A percentile compares a stretch with the other conserved stretches of the same genome.
These are phyloP conservation scores for Apophysomyces variabilis DNA, from an alignment of 371 early-diverging fungal genomes.

Conservation along the genomic window DNA sequence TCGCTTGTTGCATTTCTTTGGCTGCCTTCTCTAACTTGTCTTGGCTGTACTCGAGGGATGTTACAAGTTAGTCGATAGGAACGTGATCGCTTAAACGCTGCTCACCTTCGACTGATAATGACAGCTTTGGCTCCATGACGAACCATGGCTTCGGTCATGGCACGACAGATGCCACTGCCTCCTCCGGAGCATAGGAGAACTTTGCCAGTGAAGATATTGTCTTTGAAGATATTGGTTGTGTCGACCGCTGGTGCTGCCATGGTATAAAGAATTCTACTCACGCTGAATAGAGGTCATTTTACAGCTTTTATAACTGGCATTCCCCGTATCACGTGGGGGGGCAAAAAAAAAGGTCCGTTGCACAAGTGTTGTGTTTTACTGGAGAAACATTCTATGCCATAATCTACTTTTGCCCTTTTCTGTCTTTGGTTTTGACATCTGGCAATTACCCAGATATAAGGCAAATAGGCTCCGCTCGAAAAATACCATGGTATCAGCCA, in stretches of 20 bases:
- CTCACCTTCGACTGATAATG: constrained; percentile 66
- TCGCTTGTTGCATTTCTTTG: constrained; percentile 62
- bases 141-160: constrained; percentile 80
- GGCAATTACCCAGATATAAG: no score
- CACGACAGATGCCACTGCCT: constrained; percentile 79
- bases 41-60: constrained; percentile 22
- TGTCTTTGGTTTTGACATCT: no score
- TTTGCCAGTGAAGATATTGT: constrained; percentile 48
- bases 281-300: no score
- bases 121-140: constrained; percentile 77
- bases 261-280: neutral
- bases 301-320: no score
- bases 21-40: constrained; percentile 73
- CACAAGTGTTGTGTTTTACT: no score
- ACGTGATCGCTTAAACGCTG: neutral
- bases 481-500: no score
- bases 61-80: neutral
- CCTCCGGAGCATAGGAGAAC: constrained; percentile 56
- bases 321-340: no score
- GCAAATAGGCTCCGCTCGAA: no score
- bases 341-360: no score
- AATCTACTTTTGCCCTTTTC: no score
- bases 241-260: constrained; percentile 33
- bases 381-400: no score
- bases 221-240: constrained; percentile 46